phyloP scores from a whole-genome alignment of 2,329 filamentous ascomycete genomes.

The Spiromastix sp. region DNA sequence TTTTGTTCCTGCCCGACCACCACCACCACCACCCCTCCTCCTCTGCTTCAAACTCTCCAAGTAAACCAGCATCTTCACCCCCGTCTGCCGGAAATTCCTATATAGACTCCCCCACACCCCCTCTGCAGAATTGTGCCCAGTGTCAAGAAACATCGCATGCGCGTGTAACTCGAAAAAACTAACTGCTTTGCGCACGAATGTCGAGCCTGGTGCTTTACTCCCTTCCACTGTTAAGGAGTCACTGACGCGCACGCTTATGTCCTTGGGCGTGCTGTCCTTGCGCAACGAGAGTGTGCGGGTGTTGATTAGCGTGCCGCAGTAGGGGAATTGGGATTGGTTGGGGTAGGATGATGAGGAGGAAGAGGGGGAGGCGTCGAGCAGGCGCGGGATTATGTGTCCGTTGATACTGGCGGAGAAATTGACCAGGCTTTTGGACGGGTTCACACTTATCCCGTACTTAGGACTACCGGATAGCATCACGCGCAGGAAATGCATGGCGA shows the following conservation, averaged over 20 bases:
- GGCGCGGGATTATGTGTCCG: constrained; percentile 41
- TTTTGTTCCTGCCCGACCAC: neutral
- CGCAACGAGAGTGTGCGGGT: constrained; percentile 62
- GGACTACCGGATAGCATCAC: constrained; percentile 71
- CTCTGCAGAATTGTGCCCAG: constrained; percentile 58
- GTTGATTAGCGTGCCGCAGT: constrained; percentile 74
- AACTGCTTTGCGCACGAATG: constrained; percentile 70
- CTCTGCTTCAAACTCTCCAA: constrained; percentile 46
- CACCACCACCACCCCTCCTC: constrained; percentile 23
- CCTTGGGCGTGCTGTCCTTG: constrained; percentile 50
- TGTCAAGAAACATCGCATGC: constrained; percentile 55
- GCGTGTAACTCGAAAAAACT: constrained; percentile 72
- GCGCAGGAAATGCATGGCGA: constrained; percentile 63
- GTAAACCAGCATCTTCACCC: constrained; percentile 60
- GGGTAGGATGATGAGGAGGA: no score
- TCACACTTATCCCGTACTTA: constrained; percentile 71
- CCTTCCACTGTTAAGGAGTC: constrained; percentile 73
- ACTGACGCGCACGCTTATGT: constrained; percentile 48
- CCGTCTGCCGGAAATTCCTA: constrained; percentile 65
- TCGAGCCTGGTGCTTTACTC: constrained; percentile 59
- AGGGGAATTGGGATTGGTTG: constrained; percentile 57
- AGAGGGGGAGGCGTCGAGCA: constrained; percentile 31
- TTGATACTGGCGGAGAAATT: constrained; percentile 64
- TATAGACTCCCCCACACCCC: constrained; percentile 67
- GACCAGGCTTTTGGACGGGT: constrained; percentile 65